Percentiles rank a stretch among this genome's conserved stretches.
phyloP scores from a whole-genome alignment of 345 rosid genomes.

The Lepidium didymum region DNA sequence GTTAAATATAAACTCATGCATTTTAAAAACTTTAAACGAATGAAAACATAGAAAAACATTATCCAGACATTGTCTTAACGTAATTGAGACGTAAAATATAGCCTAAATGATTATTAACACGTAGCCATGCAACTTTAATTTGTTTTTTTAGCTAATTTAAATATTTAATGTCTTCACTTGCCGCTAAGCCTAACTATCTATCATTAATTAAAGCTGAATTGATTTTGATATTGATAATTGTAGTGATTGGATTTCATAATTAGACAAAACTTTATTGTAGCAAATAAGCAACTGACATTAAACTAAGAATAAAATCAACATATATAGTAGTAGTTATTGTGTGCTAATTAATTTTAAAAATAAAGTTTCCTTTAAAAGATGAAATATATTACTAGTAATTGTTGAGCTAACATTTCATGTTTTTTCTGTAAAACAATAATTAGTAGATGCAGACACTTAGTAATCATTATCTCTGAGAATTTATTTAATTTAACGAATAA shows the following conservation, averaged over 20 bases:
- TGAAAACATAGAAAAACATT: background rate
- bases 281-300: background rate
- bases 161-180: background rate
- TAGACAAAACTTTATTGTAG: background rate
- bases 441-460: constrained; percentile 3
- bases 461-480: constrained; percentile 5
- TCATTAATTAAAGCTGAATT: background rate
- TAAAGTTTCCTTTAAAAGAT: background rate
- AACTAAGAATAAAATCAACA: background rate
- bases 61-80: constrained; percentile 13
- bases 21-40: background rate
- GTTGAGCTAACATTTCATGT: background rate
- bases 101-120: background rate
- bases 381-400: background rate
- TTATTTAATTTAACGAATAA: constrained; percentile 2
- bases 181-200: constrained; percentile 10
- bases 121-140: constrained; percentile 12
- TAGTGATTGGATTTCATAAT: constrained; percentile 1
- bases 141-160: background rate
- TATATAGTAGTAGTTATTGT: background rate
- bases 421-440: background rate
- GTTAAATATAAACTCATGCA: too few species aligned
- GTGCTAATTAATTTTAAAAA: background rate
- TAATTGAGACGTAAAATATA: constrained; percentile 15
- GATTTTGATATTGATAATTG: background rate